Evolutionary conservation across 768 basidiomycete species (phyloP).

Genomic region (Hygrocybe punicea): DNA sequence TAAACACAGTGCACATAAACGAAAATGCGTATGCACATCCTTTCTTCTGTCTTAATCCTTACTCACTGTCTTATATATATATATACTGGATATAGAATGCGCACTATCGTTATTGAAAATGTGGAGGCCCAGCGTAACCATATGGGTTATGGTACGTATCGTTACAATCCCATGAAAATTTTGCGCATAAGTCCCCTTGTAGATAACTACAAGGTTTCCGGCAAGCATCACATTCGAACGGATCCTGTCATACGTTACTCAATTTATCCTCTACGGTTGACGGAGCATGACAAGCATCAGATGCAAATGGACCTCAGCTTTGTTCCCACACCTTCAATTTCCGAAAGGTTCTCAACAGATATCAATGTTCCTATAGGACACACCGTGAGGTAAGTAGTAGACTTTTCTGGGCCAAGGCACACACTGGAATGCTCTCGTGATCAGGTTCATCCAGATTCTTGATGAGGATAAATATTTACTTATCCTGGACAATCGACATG

Average conservation of each 20-base stretch:
- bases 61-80: too few relatives aligned
- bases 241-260: conserved; percentile 28
- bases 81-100: too few relatives aligned
- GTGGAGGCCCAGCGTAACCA: too few relatives aligned
- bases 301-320: conserved; percentile 32
- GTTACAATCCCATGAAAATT: neutral
- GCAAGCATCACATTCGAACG: conserved; percentile 1
- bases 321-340: conserved; percentile 31
- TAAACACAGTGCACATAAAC: too few relatives aligned
- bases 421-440: neutral
- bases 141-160: neutral
- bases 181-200: neutral
- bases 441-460: conserved; percentile 39
- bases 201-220: neutral
- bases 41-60: too few relatives aligned
- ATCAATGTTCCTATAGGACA: conserved; percentile 23
- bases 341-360: conserved; percentile 17
- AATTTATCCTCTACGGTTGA: conserved; percentile 31
- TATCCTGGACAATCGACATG: conserved; percentile 35
- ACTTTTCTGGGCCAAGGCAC: neutral
- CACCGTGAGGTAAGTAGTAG: conserved; percentile 30
- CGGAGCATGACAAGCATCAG: conserved; percentile 35
- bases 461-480: conserved; percentile 41
- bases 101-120: too few relatives aligned
- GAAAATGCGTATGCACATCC: too few relatives aligned